Base-by-base conservation (phyloP, 2,329 filamentous ascomycete species). In the Ciborinia camelliae region DNA sequence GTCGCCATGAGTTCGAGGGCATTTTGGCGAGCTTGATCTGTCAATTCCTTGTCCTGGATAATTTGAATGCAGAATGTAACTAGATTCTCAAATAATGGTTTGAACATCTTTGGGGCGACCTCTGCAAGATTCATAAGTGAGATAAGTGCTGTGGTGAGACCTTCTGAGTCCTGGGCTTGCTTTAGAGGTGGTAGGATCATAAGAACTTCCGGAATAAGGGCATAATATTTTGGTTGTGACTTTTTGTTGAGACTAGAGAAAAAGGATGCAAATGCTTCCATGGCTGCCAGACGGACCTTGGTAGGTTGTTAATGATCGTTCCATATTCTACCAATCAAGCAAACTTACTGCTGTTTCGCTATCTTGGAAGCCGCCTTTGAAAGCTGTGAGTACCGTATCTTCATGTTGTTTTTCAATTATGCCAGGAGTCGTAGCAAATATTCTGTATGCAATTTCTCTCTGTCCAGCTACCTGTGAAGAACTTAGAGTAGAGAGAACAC, bases 391-490 rank as follows among this genome's bases (percentile, higher is more conserved):
- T 41, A 99, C 92, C n/a, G 90, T 87, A 68, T 92, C 90, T 76
- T 97, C 92, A 73, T 98, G 94, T 76, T 97, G 91, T 78, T 90
- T 94, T 79, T 97, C 92, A 73, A 99, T 98, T 72, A 99, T 94
- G 39, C 90, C 90, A 5, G 95, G 95, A 0, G 94, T 98, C 1
- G 93, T 94, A 52, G 93, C 90, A 76, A 99, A 97, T 73, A 99
- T 95, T 68, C 95, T 87, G 80, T 95, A 99, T 23, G 95, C 92
- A 55, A 90, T 92, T 79, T 98, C 95, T 68, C 95, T 89, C 79
- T 96, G 90, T 69, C 90, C 89, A 37, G 90, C 79, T 68, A 97
- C 91, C 62, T 85, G 81, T 28, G 92, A 93, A 77, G 96, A 92
- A 78, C 94, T 98, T 47, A 96, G 87, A 73, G 92, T 88, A 81